Percentiles rank a stretch among this genome's conserved stretches.
Evolutionary conservation across 352 stramenopile species (phyloP).

Genomic region (Globisporangium cederbergense): DNA sequence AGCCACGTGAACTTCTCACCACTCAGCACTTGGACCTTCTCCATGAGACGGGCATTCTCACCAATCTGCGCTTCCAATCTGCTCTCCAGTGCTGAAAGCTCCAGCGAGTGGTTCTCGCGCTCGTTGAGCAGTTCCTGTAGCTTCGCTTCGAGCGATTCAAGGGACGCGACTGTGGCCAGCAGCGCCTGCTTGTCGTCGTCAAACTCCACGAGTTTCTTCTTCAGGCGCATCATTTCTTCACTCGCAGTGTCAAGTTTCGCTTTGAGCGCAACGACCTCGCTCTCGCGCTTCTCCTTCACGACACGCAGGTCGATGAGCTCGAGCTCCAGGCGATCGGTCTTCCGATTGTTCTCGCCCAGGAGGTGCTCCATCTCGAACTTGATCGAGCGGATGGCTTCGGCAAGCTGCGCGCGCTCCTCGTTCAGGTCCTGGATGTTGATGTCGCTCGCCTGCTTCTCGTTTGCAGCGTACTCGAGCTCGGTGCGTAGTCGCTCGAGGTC

Average conservation of each 20-base stretch:
- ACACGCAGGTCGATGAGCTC: conserved; percentile 42
- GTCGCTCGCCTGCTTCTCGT: conserved; percentile 34
- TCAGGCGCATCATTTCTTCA: conserved; percentile 28
- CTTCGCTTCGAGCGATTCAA: conserved; percentile 12
- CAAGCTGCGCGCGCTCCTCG: conserved; percentile 25
- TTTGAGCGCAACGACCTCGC: conserved; percentile 30
- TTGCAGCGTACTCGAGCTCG: conserved; percentile 24
- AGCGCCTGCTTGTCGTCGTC: conserved; percentile 21
- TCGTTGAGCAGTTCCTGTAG: conserved; percentile 12
- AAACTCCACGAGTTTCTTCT: conserved; percentile 22
- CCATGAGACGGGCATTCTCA: conserved; percentile 3
- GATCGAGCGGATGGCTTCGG: conserved; percentile 15
- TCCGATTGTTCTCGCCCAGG: conserved; percentile 34
- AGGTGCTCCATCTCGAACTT: conserved; percentile 33
- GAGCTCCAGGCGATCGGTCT: conserved; percentile 29
- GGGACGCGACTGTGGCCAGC: conserved; percentile 2
- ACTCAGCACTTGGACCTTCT: conserved; percentile 15
- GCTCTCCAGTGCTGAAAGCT: conserved; percentile 8
- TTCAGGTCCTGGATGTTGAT: conserved; percentile 30
- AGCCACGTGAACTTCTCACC: conserved; percentile 23
- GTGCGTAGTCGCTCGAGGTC: conserved; percentile 23
- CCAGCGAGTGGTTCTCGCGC: conserved; percentile 2
- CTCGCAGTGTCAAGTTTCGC: conserved; percentile 27
- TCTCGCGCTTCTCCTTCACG: conserved; percentile 25
- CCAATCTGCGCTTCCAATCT: neutral